Conservation (phyloP, 305 asterid species). For the Solanum chacoense region DNA sequence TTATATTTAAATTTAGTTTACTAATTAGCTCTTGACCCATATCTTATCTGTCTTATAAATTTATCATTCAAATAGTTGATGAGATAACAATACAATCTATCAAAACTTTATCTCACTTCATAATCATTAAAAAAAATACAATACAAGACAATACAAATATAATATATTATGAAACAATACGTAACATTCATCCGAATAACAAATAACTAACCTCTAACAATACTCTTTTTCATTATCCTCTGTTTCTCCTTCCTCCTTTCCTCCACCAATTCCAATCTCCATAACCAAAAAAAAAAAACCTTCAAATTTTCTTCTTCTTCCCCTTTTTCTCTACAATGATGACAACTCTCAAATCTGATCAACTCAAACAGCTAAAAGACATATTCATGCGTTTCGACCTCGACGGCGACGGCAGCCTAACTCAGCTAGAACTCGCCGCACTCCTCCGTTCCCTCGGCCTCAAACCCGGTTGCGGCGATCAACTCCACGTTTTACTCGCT, state of each 20-base stretch:
- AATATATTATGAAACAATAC: background rate
- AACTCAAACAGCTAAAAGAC: slow-evolving; percentile 53
- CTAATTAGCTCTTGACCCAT: background rate
- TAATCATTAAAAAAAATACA: too few relatives aligned
- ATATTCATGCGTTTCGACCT: slow-evolving; percentile 86
- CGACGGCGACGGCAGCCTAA: slow-evolving; percentile 85
- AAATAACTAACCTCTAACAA: background rate
- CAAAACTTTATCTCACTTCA: too few relatives aligned
- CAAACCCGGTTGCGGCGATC: slow-evolving; percentile 60
- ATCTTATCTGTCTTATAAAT: background rate
- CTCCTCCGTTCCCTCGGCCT: slow-evolving; percentile 83
- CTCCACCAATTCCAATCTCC: background rate
- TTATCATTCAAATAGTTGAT: background rate
- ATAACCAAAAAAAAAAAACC: background rate
- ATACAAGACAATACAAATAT: too few relatives aligned
- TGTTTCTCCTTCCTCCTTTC: background rate
- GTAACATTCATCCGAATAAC: background rate
- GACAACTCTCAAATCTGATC: slow-evolving; percentile 58
- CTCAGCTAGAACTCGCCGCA: slow-evolving; percentile 95
- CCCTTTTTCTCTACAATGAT: slow-evolving; percentile 14
- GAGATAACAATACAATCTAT: too few relatives aligned
- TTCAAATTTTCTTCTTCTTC: background rate
- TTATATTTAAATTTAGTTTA: too few relatives aligned
- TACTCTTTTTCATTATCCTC: background rate
- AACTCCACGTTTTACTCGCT: slow-evolving; percentile 39